A percentile compares a stretch with the other conserved stretches of the same genome.
These are phyloP conservation scores for Mrakia gelida DNA, from an alignment of 768 basidiomycete genomes.

Conservation along the genomic window DNA sequence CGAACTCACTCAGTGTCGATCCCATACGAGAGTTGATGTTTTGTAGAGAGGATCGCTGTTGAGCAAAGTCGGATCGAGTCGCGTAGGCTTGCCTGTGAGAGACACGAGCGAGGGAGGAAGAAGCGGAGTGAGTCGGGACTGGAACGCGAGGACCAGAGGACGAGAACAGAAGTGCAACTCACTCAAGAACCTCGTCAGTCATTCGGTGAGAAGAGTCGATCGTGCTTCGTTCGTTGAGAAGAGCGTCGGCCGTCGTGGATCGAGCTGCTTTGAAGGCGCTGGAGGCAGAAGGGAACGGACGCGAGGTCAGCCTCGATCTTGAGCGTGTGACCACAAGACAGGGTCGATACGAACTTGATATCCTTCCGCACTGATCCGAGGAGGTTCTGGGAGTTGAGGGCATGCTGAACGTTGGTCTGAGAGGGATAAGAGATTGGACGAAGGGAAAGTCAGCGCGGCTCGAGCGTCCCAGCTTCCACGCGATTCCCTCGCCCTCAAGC, in stretches of 20 bases:
- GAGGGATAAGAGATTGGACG: neutral
- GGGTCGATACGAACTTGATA: constrained; percentile 65
- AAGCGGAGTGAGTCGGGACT: neutral
- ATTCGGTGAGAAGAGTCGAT: constrained; percentile 92
- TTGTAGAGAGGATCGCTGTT: constrained; percentile 69
- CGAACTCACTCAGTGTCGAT: constrained; percentile 67
- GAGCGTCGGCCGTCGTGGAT: constrained; percentile 75
- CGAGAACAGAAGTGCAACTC: constrained; percentile 40
- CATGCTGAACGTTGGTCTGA: constrained; percentile 73
- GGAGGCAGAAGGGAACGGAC: constrained; percentile 17
- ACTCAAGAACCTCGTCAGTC: constrained; percentile 90
- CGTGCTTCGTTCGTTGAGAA: constrained; percentile 78
- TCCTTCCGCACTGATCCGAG: constrained; percentile 89
- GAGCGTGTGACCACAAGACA: neutral
- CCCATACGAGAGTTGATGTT: constrained; percentile 80
- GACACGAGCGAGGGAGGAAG: neutral
- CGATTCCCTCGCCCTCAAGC: neutral
- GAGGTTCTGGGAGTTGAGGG: constrained; percentile 79
- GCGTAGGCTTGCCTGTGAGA: constrained; percentile 85
- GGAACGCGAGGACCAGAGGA: neutral
- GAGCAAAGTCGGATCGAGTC: constrained; percentile 84
- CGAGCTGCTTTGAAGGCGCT: constrained; percentile 72
- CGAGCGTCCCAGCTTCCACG: neutral
- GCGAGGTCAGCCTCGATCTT: neutral
- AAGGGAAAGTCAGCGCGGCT: neutral